Percentiles rank a stretch among this genome's conserved stretches.
Evolutionary conservation across 352 stramenopile genomes (phyloP).

Genomic region (Saprolegnia diclina): DNA sequence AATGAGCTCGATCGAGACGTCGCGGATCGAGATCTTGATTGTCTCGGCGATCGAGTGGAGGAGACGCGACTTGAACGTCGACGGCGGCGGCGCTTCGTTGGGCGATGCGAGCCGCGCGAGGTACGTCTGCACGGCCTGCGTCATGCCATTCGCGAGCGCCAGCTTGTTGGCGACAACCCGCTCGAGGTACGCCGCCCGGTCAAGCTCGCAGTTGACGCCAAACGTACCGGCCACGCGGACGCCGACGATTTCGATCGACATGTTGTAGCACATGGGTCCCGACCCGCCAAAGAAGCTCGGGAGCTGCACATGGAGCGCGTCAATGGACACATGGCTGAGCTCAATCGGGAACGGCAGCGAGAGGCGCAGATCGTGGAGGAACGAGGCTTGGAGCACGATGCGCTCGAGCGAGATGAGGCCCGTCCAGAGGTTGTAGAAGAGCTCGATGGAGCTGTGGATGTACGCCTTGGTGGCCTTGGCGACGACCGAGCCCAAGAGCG

Average conservation of each 20-base stretch:
- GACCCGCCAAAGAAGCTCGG: constrained; percentile 7
- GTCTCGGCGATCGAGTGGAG: constrained; percentile 23
- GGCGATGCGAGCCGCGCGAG: constrained; percentile 5
- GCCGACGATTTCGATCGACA: constrained; percentile 15
- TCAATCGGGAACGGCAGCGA: constrained; percentile 15
- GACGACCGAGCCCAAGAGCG: constrained; percentile 23
- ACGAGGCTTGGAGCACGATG: constrained; percentile 18
- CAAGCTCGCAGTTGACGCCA: constrained; percentile 12
- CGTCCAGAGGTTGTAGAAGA: constrained; percentile 24
- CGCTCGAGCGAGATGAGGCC: constrained; percentile 20
- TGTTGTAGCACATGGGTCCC: constrained; percentile 13
- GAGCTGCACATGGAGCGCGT: constrained; percentile 11
- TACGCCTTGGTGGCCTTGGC: constrained; percentile 22
- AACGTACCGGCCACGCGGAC: constrained; percentile 18
- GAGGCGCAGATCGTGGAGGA: constrained; percentile 18
- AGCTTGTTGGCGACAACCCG: constrained; percentile 17
- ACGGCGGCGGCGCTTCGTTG: background rate
- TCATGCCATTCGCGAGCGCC: constrained; percentile 11
- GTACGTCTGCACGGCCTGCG: constrained; percentile 15
- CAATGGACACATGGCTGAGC: constrained; percentile 16
- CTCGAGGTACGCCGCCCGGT: constrained; percentile 19
- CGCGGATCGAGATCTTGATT: constrained; percentile 1
- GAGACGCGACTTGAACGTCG: constrained; percentile 5
- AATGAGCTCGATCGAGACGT: constrained; percentile 12
- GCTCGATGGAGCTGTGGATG: constrained; percentile 9